Conservation (phyloP, 2,329 filamentous ascomycete species). For the Ceratocystis diversiconidia region DNA sequence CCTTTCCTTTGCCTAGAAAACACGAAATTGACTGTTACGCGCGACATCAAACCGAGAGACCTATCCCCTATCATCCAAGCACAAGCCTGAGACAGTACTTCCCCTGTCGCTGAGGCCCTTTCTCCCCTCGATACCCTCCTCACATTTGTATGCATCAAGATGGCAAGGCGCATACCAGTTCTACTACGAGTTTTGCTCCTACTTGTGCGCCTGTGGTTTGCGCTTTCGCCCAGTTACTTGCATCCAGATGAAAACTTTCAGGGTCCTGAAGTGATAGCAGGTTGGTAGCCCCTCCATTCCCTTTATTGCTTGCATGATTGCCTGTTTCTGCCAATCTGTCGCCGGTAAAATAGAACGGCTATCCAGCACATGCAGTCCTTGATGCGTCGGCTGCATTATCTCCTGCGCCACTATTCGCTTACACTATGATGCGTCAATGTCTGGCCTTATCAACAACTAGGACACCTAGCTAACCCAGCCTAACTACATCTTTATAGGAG, state of each 20-base stretch:
- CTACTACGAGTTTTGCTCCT: constrained; percentile 49
- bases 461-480: constrained; percentile 4
- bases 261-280: constrained; percentile 90
- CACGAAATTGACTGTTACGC: neutral
- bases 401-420: neutral
- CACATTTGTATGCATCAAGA: neutral
- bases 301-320: neutral
- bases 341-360: neutral
- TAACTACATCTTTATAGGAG: constrained; percentile 39
- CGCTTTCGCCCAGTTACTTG: constrained; percentile 85
- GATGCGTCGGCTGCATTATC: neutral
- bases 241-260: constrained; percentile 99
- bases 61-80: neutral
- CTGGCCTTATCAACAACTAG: neutral
- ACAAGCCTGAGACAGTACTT: neutral
- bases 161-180: constrained; percentile 15
- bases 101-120: neutral
- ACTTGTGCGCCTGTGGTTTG: constrained; percentile 82
- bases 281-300: constrained; percentile 38
- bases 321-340: neutral
- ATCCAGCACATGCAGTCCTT: neutral
- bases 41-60: neutral
- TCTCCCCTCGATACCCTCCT: neutral
- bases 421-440: neutral
- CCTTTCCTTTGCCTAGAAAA: neutral